Percentiles rank a stretch among this genome's conserved stretches.
phyloP scores from a whole-genome alignment of 306 rosid genomes.

The Inga leiocalycina region DNA sequence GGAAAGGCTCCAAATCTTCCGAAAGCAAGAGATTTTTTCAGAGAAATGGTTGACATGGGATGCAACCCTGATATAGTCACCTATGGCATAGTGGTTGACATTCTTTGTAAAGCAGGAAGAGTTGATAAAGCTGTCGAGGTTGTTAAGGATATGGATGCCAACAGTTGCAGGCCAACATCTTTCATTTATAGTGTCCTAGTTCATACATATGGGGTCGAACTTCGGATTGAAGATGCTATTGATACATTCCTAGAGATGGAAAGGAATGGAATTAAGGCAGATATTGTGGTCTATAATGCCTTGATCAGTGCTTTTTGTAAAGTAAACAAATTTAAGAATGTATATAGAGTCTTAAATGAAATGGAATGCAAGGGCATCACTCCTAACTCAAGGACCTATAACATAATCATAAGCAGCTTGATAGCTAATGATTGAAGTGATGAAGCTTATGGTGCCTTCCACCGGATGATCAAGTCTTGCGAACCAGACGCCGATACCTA shows the following conservation, averaged over 20 bases:
- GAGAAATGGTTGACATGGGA: conserved; percentile 77
- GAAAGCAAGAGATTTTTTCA: conserved; percentile 67
- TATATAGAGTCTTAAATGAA: too few relatives aligned
- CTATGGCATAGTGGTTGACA: conserved; percentile 82
- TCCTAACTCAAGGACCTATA: too few relatives aligned
- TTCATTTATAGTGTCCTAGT: conserved; percentile 76
- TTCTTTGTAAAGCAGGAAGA: conserved; percentile 89
- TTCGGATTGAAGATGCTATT: conserved; percentile 83
- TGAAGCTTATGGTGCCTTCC: too few relatives aligned
- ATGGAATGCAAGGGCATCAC: too few relatives aligned
- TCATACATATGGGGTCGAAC: conserved; percentile 78
- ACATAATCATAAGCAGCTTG: too few relatives aligned
- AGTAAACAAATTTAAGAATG: conserved; percentile 54
- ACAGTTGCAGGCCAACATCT: conserved; percentile 63
- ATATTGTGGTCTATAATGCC: conserved; percentile 82
- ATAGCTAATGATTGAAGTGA: too few relatives aligned
- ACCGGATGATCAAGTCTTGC: too few relatives aligned
- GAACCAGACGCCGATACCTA: too few relatives aligned
- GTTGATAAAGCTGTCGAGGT: conserved; percentile 80
- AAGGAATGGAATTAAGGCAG: conserved; percentile 58
- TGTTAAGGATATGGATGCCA: conserved; percentile 69
- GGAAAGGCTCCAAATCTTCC: conserved; percentile 87
- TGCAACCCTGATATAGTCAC: conserved; percentile 84
- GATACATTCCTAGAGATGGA: conserved; percentile 77
- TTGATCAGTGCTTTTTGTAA: conserved; percentile 75